Percentiles rank a stretch among this genome's conserved stretches.
Evolutionary conservation across 2,329 filamentous ascomycete genomes (phyloP).

Genomic region (Fusarium graminum): DNA sequence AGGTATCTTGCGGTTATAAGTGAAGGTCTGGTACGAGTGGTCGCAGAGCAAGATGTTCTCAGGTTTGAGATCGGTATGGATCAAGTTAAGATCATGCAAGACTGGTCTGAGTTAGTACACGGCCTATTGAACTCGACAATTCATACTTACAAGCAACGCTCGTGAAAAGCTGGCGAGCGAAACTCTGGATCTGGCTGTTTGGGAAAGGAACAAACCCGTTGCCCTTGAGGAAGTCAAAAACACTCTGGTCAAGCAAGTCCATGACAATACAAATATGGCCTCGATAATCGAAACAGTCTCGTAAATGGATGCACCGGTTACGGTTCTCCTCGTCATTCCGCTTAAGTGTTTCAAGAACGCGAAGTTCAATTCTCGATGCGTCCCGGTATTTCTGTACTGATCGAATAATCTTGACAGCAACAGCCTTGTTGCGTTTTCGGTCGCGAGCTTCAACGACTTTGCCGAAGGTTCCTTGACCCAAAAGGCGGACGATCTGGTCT

Average conservation of each 20-base stretch:
- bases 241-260: slow-evolving; percentile 88
- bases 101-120: slow-evolving; percentile 65
- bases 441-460: slow-evolving; percentile 97
- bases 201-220: slow-evolving; percentile 97
- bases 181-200: slow-evolving; percentile 97
- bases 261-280: slow-evolving; percentile 93
- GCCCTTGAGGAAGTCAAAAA: slow-evolving; percentile 97
- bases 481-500: slow-evolving; percentile 90
- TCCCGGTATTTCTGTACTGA: slow-evolving; percentile 99
- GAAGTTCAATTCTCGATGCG: slow-evolving; percentile 92
- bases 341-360: slow-evolving; percentile 90
- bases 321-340: slow-evolving; percentile 92
- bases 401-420: slow-evolving; percentile 97
- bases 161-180: slow-evolving; percentile 95
- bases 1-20: slow-evolving; percentile 77
- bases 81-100: slow-evolving; percentile 95
- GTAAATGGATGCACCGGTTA: slow-evolving; percentile 95
- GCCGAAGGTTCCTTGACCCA: slow-evolving; percentile 97
- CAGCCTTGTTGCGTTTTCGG: slow-evolving; percentile 78
- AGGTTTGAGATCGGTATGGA: slow-evolving; percentile 86
- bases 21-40: slow-evolving; percentile 76
- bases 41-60: slow-evolving; percentile 78
- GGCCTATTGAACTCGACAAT: neutral
- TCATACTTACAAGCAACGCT: slow-evolving; percentile 89
- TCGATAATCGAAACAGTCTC: slow-evolving; percentile 96